These are phyloP conservation scores for Zymoseptoria passerinii DNA, from an alignment of 2,329 filamentous ascomycete species.

Conservation along the genomic window DNA sequence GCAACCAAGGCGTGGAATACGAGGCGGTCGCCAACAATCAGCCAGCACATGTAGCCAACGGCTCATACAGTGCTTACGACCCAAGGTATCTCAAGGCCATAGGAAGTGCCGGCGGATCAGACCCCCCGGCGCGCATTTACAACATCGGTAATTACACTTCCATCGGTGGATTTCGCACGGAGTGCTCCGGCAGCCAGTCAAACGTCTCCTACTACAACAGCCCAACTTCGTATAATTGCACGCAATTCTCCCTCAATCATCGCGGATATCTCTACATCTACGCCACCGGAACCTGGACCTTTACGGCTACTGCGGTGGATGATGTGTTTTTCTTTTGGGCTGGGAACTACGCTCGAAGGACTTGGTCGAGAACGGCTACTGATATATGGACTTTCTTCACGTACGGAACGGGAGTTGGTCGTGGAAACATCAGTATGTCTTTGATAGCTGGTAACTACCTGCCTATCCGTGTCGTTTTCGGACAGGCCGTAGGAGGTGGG, in stretches of 20 bases:
- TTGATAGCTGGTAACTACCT: conserved; percentile 1
- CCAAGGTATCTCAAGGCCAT: conserved; percentile 6
- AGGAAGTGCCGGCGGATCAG: conserved; percentile 3
- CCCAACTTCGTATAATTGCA: conserved; percentile 1
- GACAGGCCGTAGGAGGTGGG: conserved; percentile 6
- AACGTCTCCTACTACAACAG: conserved; percentile 3
- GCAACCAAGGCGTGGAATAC: conserved; percentile 11
- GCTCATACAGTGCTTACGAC: conserved; percentile 6
- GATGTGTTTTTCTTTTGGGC: conserved; percentile 6
- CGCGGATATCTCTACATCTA: conserved; percentile 10
- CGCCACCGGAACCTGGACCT: conserved; percentile 2
- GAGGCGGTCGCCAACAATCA: conserved; percentile 9
- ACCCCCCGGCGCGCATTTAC: conserved; percentile 3
- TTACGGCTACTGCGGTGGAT: conserved; percentile 3
- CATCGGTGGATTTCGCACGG: conserved; percentile 4
- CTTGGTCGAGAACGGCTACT: conserved; percentile 8
- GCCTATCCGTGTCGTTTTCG: conserved; percentile 5
- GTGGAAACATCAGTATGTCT: background rate
- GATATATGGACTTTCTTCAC: conserved; percentile 3
- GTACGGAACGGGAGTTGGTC: background rate
- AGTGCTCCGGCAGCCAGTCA: background rate
- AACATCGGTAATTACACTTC: conserved; percentile 1
- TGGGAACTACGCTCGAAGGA: conserved; percentile 3
- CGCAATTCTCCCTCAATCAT: conserved; percentile 8
- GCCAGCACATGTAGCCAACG: background rate